Base-by-base conservation (phyloP, 805 yeast species). In the Saccharomycopsis schoenii region DNA sequence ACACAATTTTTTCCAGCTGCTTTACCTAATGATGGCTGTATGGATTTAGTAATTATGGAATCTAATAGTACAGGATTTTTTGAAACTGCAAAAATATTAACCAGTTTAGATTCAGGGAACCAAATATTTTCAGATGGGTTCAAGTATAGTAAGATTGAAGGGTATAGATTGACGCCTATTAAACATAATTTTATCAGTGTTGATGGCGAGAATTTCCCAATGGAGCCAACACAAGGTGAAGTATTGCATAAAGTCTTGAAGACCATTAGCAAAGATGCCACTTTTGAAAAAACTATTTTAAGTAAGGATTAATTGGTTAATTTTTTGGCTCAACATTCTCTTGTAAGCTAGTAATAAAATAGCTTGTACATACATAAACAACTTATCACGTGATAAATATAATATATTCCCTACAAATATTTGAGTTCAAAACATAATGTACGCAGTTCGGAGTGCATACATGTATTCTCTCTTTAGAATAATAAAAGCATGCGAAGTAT, bases 1-100 rank as follows among this genome's bases (percentile, higher is more conserved):
- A 83, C 86, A 1, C 86, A 86, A 67, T 89, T 93, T 68, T 94
- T 94, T 74, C 99, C 99, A 0, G 96, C 96, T 1, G 92, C 97
- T 0, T 77, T 89, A 59, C 97, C 97, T 2, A 79, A 83, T 63
- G 99, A 94, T 74, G 97, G 97, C 5, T 73, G 85, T 1, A 82
- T 94, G 79, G 99, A 94, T 72, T 67, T 94, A 70, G 80, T 93
- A 24, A 71, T 89, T 42, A 83, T 88, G 66, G 91, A 87, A 70
- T 17, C 58, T 8, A 76, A 87, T 2, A 76, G 82, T 41, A 76
- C 86, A 0, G 81, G 88, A 10, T 65, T 88, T 1, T 59, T 79
- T 14, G 79, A 80, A 59, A 81, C 84, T n/a, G 76, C 84, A 1
- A 77, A 81, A n/a, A 80, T 87, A 1, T 73, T 94, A 50, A 66